Conservation (phyloP, 2,329 filamentous ascomycete genomes). For the Exserohilum turcica region DNA sequence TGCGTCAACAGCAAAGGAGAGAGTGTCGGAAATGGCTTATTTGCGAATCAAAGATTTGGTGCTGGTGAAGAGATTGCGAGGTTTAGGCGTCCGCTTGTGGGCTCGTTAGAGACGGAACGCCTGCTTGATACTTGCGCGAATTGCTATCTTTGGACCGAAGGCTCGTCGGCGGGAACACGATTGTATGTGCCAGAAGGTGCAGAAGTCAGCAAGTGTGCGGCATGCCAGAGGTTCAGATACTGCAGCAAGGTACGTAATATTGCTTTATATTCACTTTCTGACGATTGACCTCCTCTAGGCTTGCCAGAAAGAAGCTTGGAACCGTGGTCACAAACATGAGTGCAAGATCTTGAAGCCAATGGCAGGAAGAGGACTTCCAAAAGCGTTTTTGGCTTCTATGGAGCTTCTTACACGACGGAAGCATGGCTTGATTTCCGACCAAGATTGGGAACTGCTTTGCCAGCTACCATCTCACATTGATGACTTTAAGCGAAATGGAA, state of each 20-base stretch:
- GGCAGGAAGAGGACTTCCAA: slow-evolving; percentile 55
- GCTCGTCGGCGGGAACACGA: slow-evolving; percentile 37
- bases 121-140: slow-evolving; percentile 62
- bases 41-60: slow-evolving; percentile 56
- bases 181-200: slow-evolving; percentile 41
- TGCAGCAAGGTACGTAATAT: slow-evolving; percentile 59
- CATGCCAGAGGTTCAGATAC: slow-evolving; percentile 64
- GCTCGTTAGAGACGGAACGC: slow-evolving; percentile 59
- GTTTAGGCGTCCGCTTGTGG: slow-evolving; percentile 59
- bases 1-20: slow-evolving; percentile 28
- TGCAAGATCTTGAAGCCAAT: slow-evolving; percentile 59
- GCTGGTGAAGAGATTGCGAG: slow-evolving; percentile 57
- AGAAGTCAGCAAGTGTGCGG: slow-evolving; percentile 60
- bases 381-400: slow-evolving; percentile 60
- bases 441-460: slow-evolving; percentile 52
- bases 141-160: slow-evolving; percentile 57
- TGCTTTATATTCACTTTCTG: background rate
- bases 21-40: slow-evolving; percentile 59
- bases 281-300: slow-evolving; percentile 44
- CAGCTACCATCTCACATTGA: slow-evolving; percentile 56
- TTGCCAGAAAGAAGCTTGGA: slow-evolving; percentile 66
- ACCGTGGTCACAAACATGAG: slow-evolving; percentile 62
- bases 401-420: slow-evolving; percentile 57
- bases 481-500: slow-evolving; percentile 51
- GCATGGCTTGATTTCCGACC: slow-evolving; percentile 44